phyloP scores from a whole-genome alignment of 2,329 filamentous ascomycete genomes.

The Paracoccidioides lutzii region DNA sequence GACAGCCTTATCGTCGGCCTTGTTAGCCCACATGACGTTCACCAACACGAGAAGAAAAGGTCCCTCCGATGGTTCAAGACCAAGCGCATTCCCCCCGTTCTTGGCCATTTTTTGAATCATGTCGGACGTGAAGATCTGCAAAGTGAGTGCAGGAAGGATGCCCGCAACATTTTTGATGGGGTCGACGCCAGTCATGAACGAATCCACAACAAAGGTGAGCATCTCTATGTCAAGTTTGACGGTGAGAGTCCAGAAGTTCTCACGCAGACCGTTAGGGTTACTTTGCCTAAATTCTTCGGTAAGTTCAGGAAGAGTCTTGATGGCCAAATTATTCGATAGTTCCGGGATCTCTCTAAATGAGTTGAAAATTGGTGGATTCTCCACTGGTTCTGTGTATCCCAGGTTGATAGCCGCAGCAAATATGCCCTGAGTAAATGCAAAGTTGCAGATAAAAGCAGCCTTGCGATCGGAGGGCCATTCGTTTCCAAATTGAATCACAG shows the following conservation, averaged over 20 bases:
- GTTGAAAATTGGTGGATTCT: slow-evolving; percentile 20
- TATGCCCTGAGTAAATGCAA: slow-evolving; percentile 16
- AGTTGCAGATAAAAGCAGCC: slow-evolving; percentile 24
- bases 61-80: slow-evolving; percentile 16
- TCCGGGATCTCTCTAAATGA: slow-evolving; percentile 15
- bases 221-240: slow-evolving; percentile 20
- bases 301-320: slow-evolving; percentile 20
- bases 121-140: slow-evolving; percentile 23
- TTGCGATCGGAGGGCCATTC: slow-evolving; percentile 23
- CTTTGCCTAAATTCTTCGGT: slow-evolving; percentile 23
- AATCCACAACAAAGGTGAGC: slow-evolving; percentile 15
- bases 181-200: slow-evolving; percentile 15
- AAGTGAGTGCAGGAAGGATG: slow-evolving; percentile 17
- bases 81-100: slow-evolving; percentile 25
- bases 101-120: slow-evolving; percentile 20
- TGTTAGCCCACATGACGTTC: slow-evolving; percentile 20
- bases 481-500: slow-evolving; percentile 21
- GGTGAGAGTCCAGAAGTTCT: slow-evolving; percentile 24
- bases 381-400: slow-evolving; percentile 25
- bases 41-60: slow-evolving; percentile 20
- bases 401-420: slow-evolving; percentile 23
- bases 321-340: slow-evolving; percentile 18
- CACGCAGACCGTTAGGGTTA: slow-evolving; percentile 22
- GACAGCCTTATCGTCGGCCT: slow-evolving; percentile 21
- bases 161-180: slow-evolving; percentile 13